Base-by-base conservation (phyloP, 306 rosid genomes). In the Ochetophila trinervis region DNA sequence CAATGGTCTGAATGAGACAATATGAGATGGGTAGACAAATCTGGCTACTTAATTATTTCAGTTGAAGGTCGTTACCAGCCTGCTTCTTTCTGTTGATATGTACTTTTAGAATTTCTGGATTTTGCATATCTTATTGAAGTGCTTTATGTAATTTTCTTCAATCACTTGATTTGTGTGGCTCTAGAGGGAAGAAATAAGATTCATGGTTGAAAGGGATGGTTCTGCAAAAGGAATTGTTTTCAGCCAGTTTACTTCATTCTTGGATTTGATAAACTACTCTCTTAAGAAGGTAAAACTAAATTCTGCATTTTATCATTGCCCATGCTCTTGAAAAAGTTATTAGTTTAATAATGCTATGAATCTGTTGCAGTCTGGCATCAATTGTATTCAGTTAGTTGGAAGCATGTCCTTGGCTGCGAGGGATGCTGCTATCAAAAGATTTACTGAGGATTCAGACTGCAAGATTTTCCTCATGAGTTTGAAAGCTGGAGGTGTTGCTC, bases 401-500 rank as follows among this genome's bases (percentile, higher is more conserved):
- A 84, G 86, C 78, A 93, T 93, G 98, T 47, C 96, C 24, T 69
- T 89, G 84, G 21, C 73, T 76, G 93, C 90, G 9, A 76, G 98
- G 77, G 91, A 79, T 73, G 79, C 74, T 60, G 95, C 93, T 44
- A 89, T 93, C 66, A 84, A 76, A 76, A 87, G 71, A 67, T 87
- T 93, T 58, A 81, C 76, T 13, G 89, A 87, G 5, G 97, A 89
- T 51, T 86, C 97, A 20, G 97, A 86, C 50, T 93, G 95, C 87
- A 86, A 67, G 78, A 84, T 93, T 74, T 93, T 93, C 82, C 95
- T 93, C 54, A 89, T 89, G 97, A 93, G 98, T 78, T 82, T 93
- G 91, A 93, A 93, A 74, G 97, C 97, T 2, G 98, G 98, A 19
- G 98, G 98, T 18, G 85, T 93, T 73, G 98, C 97, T 45, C 96